Percentiles rank a stretch among this genome's conserved stretches.
Conservation (phyloP, 371 early-diverging fungal genomes). For the Lichtheimia corymbifera region DNA sequence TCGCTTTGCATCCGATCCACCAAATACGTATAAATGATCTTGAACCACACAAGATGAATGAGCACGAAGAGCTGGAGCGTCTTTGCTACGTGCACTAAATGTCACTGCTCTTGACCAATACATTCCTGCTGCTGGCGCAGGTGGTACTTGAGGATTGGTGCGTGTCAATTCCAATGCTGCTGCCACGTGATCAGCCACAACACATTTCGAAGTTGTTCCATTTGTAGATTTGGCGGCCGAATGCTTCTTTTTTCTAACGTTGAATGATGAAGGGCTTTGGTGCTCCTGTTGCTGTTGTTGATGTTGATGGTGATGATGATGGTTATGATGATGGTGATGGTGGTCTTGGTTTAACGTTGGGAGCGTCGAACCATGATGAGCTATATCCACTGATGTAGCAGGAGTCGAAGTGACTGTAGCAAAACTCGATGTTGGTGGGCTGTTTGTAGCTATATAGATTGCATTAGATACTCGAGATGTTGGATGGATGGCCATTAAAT, state of each 20-base stretch:
- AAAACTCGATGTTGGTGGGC: background rate
- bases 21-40: slow-evolving; percentile 74
- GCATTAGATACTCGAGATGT: too few relatives aligned
- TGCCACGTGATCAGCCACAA: slow-evolving; percentile 13
- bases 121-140: slow-evolving; percentile 75
- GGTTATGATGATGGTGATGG: background rate
- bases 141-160: slow-evolving; percentile 14
- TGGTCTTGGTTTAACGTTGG: background rate
- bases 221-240: background rate
- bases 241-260: background rate
- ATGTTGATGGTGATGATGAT: background rate
- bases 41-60: slow-evolving; percentile 72
- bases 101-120: slow-evolving; percentile 70
- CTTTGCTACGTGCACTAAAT: slow-evolving; percentile 39
- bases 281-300: background rate
- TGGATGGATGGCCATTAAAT: background rate
- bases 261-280: too few relatives aligned
- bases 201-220: background rate
- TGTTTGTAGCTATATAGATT: too few relatives aligned
- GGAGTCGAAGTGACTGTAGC: background rate
- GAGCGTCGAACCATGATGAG: background rate
- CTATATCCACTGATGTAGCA: background rate
- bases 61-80: slow-evolving; percentile 63
- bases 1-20: slow-evolving; percentile 70
- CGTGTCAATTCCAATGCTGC: slow-evolving; percentile 12